Base-by-base conservation (phyloP, 2,329 filamentous ascomycete genomes). In the Rasamsonia emersonii region DNA sequence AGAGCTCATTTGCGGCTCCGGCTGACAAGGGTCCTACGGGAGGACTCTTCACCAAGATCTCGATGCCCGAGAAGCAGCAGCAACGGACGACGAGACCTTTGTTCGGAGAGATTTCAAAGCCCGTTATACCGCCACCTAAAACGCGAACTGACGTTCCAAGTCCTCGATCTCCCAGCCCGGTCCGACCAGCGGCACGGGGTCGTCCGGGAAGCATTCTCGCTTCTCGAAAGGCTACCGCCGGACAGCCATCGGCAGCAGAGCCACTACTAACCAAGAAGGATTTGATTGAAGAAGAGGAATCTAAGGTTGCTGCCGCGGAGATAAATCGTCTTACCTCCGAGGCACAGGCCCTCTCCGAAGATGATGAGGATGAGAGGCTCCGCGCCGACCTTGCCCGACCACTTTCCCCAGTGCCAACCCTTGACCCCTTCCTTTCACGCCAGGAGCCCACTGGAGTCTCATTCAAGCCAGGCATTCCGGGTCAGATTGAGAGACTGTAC, bases 361-460 rank as follows among this genome's bases (percentile, higher is more conserved):
- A 68, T 34, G 61, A 66, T 28, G 65, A 69, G 38, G 65, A 67
- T 38, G 64, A 67, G 36, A 53, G 54, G 35, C 50, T 68, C 10
- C 64, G 61, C 25, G 54, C 56, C 21, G 61, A 68, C 26, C 53
- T 69, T 29, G 54, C 56, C 26, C 54, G 50, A 15, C 63, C 65
- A 21, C 39, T 67, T 16, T 53, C 59, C 20, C 60, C 64, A 3
- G 58, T 56, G 9, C 54, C 59, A 27, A 60, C 55, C 1, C 54
- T 69, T 14, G 65, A 67, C 39, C 59, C 64, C n/a, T 68, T 68
- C 43, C 41, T 68, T 11, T 59, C 64, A 10, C 64, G 67, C 35
- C 64, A 67, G 30, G 60, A 65, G 34, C 66, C 64, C 34, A 53
- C 53, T 18, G 61, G 59, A 5, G 51, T 61, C 30, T 61, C 59